A percentile compares a stretch with the other conserved stretches of the same genome.
Conservation (phyloP, 495 filamentous ascomycete species). For the Aspergillus asperescens region DNA sequence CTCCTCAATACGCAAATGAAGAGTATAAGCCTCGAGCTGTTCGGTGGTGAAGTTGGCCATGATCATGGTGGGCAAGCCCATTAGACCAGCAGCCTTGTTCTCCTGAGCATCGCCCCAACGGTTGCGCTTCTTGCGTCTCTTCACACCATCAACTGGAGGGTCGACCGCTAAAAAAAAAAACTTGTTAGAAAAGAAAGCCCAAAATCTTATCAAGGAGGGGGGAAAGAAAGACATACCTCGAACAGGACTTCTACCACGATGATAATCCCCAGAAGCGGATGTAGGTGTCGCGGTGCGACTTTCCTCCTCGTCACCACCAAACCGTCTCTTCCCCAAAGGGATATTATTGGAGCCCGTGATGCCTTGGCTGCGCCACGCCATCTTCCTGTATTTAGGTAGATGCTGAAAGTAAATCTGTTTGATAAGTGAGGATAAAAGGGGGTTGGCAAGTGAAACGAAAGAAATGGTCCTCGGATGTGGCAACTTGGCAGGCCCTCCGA, state of each 20-base stretch:
- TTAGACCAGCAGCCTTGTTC: conserved; percentile 95
- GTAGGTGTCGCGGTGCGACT: conserved; percentile 54
- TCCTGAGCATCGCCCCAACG: conserved; percentile 94
- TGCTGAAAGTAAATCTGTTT: not conserved
- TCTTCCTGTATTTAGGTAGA: conserved; percentile 27
- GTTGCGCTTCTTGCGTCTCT: conserved; percentile 92
- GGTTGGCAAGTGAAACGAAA: not conserved
- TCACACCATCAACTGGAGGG: conserved; percentile 62
- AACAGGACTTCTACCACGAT: conserved; percentile 73
- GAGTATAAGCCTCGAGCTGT: conserved; percentile 92
- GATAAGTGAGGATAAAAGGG: conserved; percentile 2
- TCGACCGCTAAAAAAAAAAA: conserved; percentile 31
- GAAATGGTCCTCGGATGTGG: not conserved
- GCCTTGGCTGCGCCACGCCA: conserved; percentile 92
- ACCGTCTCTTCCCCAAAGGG: conserved; percentile 84
- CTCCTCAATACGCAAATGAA: conserved; percentile 94
- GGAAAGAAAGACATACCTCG: conserved; percentile 41
- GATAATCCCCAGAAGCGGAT: conserved; percentile 46
- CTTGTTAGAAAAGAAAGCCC: not conserved
- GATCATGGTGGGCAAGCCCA: conserved; percentile 95
- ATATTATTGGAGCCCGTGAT: conserved; percentile 99
- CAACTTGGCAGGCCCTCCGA: not conserved
- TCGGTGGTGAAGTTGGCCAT: conserved; percentile 95
- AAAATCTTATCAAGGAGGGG: not conserved
- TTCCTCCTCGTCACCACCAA: conserved; percentile 62